Evolutionary conservation across 2,329 filamentous ascomycete genomes (phyloP).

Genomic region (Ceratocystis lukuohia): DNA sequence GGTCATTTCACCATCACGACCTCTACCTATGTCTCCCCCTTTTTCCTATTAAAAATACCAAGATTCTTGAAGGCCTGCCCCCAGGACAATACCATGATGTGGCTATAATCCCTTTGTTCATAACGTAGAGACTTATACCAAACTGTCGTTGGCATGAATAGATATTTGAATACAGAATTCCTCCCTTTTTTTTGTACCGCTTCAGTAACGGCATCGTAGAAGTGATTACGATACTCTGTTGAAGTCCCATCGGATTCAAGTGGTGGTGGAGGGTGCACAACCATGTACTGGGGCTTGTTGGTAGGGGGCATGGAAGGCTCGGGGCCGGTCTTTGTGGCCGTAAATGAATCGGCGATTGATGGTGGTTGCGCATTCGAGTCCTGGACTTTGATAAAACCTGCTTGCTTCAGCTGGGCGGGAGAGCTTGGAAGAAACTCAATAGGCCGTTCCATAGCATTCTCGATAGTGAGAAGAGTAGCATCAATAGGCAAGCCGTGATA

Average conservation of each 20-base stretch:
- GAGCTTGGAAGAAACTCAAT: slow-evolving; percentile 29
- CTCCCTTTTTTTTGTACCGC: background rate
- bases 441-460: slow-evolving; percentile 26
- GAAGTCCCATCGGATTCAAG: background rate
- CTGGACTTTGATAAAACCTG: slow-evolving; percentile 26
- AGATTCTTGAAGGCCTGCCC: background rate
- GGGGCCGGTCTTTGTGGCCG: background rate
- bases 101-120: slow-evolving; percentile 1
- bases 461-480: slow-evolving; percentile 30
- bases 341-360: slow-evolving; percentile 18
- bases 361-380: slow-evolving; percentile 27
- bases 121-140: background rate
- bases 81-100: background rate
- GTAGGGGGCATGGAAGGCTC: slow-evolving; percentile 21
- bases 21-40: background rate
- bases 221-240: slow-evolving; percentile 5
- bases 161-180: background rate
- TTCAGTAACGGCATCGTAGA: slow-evolving; percentile 6
- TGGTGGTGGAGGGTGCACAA: slow-evolving; percentile 27
- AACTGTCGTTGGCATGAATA: background rate
- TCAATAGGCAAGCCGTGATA: slow-evolving; percentile 29
- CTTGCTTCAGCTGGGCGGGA: slow-evolving; percentile 22
- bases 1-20: background rate
- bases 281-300: background rate
- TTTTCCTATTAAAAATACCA: background rate